Percentiles rank a stretch among this genome's conserved stretches.
phyloP scores from a whole-genome alignment of 139 green algal genomes.

The Tetratostichococcus sp. region DNA sequence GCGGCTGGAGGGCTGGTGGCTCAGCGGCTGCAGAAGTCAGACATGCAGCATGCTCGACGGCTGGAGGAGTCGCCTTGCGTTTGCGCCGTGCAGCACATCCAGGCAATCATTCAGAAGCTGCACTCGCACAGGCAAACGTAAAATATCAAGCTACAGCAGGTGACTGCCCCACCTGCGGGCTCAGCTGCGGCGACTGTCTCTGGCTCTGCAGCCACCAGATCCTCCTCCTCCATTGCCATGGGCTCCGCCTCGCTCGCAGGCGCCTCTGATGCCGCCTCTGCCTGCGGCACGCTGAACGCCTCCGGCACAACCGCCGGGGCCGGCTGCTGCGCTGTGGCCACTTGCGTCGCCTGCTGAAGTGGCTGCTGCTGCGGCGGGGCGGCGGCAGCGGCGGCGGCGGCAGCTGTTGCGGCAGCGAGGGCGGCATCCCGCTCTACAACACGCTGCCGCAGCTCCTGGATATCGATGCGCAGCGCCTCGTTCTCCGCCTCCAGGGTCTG shows the following conservation, averaged over 20 bases:
- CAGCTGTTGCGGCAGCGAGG: no score
- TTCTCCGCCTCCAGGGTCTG: background rate
- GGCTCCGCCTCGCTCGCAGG: background rate
- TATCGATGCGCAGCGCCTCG: background rate
- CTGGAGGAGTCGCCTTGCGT: no score
- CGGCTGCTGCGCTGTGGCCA: background rate
- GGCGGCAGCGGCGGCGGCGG: no score
- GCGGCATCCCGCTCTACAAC: background rate
- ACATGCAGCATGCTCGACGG: no score
- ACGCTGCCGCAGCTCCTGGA: background rate
- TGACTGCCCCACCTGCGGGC: background rate
- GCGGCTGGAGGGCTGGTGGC: background rate
- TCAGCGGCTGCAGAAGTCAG: no score
- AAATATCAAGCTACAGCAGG: no score
- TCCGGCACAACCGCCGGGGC: background rate
- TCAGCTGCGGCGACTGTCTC: background rate
- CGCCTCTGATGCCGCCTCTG: background rate
- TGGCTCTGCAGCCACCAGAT: background rate
- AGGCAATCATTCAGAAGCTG: no score
- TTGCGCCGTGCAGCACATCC: no score
- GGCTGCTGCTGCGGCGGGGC: background rate
- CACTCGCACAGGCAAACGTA: no score
- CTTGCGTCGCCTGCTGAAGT: background rate
- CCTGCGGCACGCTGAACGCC: background rate
- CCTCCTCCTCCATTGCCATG: constrained; percentile 3